Conservation (phyloP, 2,329 filamentous ascomycete genomes). For the Venturia carpophila region DNA sequence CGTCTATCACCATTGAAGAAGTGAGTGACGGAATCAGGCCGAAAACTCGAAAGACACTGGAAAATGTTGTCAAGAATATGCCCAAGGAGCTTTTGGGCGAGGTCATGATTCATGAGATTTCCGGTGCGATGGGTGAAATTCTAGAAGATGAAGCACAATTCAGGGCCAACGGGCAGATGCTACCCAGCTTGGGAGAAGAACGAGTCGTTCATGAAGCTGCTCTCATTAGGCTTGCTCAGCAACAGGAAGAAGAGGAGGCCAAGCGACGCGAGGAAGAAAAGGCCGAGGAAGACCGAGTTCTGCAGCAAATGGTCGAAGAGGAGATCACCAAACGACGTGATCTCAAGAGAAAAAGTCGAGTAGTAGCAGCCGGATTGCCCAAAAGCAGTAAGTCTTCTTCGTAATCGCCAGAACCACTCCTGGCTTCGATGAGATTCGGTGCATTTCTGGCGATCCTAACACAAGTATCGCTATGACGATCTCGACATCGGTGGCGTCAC, state of each 20-base stretch:
- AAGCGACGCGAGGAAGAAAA: conserved; percentile 40
- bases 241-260: conserved; percentile 35
- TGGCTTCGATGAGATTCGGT: not conserved
- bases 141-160: conserved; percentile 55
- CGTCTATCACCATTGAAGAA: conserved; percentile 58
- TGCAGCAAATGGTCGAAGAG: conserved; percentile 64
- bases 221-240: conserved; percentile 50
- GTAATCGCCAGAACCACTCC: conserved; percentile 26
- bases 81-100: conserved; percentile 57
- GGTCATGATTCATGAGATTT: conserved; percentile 58
- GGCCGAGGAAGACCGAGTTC: conserved; percentile 60
- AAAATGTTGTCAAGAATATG: conserved; percentile 59
- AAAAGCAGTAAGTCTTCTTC: conserved; percentile 27
- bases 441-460: not conserved
- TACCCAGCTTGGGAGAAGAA: conserved; percentile 85
- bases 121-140: conserved; percentile 55
- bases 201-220: conserved; percentile 73
- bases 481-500: not conserved
- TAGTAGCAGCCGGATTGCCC: conserved; percentile 23
- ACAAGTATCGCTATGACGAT: not conserved
- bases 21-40: conserved; percentile 58
- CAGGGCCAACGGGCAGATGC: conserved; percentile 55
- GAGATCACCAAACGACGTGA: conserved; percentile 63
- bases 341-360: conserved; percentile 52
- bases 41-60: conserved; percentile 62